phyloP scores from a whole-genome alignment of 2,329 filamentous ascomycete genomes.

The Plectosphaerella sp. region DNA sequence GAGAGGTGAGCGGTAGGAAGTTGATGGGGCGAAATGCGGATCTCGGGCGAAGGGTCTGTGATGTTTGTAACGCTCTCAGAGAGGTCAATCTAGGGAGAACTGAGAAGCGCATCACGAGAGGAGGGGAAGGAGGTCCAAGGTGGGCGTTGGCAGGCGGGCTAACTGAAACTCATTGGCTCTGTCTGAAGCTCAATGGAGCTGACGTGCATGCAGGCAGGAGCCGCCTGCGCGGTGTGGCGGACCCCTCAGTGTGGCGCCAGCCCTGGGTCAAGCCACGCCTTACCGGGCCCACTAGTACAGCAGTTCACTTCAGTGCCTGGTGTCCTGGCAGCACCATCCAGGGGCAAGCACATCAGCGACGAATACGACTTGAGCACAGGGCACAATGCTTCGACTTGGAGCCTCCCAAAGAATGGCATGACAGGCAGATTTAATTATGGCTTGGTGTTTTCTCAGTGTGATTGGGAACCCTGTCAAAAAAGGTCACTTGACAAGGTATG shows the following conservation, averaged over 20 bases:
- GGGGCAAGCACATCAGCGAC: too few relatives aligned
- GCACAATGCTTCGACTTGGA: too few relatives aligned
- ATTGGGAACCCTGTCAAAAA: too few relatives aligned
- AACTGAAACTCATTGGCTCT: constrained; percentile 1
- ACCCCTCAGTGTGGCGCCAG: not conserved
- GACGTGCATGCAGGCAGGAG: not conserved
- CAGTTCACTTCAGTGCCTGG: too few relatives aligned
- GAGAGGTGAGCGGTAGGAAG: constrained; percentile 3
- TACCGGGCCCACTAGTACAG: too few relatives aligned
- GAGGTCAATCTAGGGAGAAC: constrained; percentile 27
- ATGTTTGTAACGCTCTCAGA: constrained; percentile 10
- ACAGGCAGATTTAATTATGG: too few relatives aligned
- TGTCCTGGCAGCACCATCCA: too few relatives aligned
- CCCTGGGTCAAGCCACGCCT: too few relatives aligned
- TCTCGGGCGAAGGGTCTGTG: not conserved
- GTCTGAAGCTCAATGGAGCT: constrained; percentile 1
- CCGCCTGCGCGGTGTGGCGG: not conserved
- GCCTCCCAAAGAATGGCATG: too few relatives aligned
- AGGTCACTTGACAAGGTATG: too few relatives aligned
- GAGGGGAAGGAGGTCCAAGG: not conserved
- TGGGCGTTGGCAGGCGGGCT: not conserved
- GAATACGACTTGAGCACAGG: too few relatives aligned
- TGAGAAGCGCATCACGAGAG: constrained; percentile 10
- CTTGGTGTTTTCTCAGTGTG: too few relatives aligned
- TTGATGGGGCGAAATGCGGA: constrained; percentile 2